A percentile compares a stretch with the other conserved stretches of the same genome.
Evolutionary conservation across 163 green algal species (phyloP).

Genomic region (Scenedesmus sp.): DNA sequence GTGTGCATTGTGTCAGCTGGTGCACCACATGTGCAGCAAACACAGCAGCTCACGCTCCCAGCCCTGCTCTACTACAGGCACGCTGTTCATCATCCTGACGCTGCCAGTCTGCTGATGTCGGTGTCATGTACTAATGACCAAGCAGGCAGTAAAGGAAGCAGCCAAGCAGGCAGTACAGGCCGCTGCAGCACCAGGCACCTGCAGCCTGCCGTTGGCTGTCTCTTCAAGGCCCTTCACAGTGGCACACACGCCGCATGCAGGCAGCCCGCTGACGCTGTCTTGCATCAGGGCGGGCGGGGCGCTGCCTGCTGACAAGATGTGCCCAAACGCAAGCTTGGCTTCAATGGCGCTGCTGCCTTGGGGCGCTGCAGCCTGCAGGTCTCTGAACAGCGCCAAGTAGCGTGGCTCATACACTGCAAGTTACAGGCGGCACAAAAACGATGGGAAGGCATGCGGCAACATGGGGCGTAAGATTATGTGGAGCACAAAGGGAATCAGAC

Average conservation of each 20-base stretch:
- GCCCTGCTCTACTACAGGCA: too few relatives aligned
- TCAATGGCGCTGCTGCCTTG: neutral
- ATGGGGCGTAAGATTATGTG: neutral
- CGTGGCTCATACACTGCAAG: slow-evolving; percentile 55
- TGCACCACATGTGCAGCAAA: neutral
- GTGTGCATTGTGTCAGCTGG: too few relatives aligned
- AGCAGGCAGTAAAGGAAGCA: too few relatives aligned
- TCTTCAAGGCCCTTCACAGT: slow-evolving; percentile 23
- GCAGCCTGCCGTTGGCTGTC: slow-evolving; percentile 4
- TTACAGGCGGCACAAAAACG: too few relatives aligned
- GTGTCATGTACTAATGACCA: too few relatives aligned
- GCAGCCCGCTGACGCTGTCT: slow-evolving; percentile 40
- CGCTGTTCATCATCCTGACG: too few relatives aligned
- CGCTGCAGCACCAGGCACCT: too few relatives aligned
- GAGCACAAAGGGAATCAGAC: too few relatives aligned
- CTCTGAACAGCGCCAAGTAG: slow-evolving; percentile 55
- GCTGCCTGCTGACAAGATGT: slow-evolving; percentile 36
- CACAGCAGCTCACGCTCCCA: neutral
- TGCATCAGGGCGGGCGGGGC: slow-evolving; percentile 50
- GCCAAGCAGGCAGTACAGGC: too few relatives aligned
- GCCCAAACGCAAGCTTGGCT: slow-evolving; percentile 46
- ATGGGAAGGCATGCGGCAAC: slow-evolving; percentile 7
- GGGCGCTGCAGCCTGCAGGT: slow-evolving; percentile 43
- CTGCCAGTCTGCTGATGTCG: too few relatives aligned
- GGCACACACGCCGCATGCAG: slow-evolving; percentile 43